Base-by-base conservation (phyloP, 768 basidiomycete genomes). In the Kwoniella sp. region DNA sequence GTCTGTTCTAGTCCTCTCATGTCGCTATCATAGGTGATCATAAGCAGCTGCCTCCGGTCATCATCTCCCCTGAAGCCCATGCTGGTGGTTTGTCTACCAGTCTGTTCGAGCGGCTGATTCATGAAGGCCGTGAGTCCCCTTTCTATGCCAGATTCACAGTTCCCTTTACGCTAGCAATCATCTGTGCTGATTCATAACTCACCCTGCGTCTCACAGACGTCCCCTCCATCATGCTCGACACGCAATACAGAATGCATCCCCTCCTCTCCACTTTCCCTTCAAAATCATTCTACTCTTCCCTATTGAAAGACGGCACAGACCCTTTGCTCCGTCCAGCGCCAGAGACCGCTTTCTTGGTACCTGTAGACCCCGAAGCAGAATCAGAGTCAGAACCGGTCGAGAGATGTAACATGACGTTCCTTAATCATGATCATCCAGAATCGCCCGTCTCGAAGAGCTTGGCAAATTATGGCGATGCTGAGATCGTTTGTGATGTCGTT, bases 181-280 rank as follows among this genome's bases (percentile, higher is more conserved):
- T 2, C n/a, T n/a, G n/a, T n/a, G n/a, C n/a, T n/a, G n/a, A n/a
- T n/a, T n/a, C n/a, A n/a, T n/a, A n/a, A n/a, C n/a, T n/a, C n/a
- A n/a, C n/a, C n/a, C 26, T 19, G 3, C 29, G n/a, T 19, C 17
- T 44, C 9, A 12, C 59, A 91, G 90, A 84, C 48, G 86, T 91
- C n/a, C 91, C 92, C 10, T 88, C 90, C 4, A 86, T 93, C 66
- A 93, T 94, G 89, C 86, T 97, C 61, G 89, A 95, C 74, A 85
- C 86, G n/a, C 93, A 97, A 80, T 97, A 96, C 72, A 88, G 93
- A 36, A 97, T 97, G 93, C 92, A 94, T 71, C 94, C 93, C 13
- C 83, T 83, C 37, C 92, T 97, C 70, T 91, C 93, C 1, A 83
- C 83, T 22, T 97, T 97, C 82, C 92, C 94, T 10, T 87, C 89